Conservation (phyloP, 345 rosid species). For the Boechera retrofracta region DNA sequence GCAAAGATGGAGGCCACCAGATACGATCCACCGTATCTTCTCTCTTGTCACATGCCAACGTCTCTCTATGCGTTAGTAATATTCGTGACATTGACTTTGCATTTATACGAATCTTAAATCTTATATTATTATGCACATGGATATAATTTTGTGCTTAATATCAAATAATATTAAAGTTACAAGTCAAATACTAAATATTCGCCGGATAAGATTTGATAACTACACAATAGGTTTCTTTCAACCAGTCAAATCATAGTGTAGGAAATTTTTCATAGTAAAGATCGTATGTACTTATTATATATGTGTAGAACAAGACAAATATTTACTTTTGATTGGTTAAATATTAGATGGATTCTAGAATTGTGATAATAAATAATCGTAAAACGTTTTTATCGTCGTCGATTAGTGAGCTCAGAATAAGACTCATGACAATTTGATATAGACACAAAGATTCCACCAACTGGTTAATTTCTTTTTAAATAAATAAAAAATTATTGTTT, state of each 20-base stretch:
- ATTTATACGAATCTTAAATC: slow-evolving; percentile 30
- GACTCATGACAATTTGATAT: slow-evolving; percentile 30
- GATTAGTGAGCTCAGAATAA: slow-evolving; percentile 7
- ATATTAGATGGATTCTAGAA: slow-evolving; percentile 17
- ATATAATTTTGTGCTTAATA: slow-evolving; percentile 14
- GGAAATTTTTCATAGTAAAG: neutral
- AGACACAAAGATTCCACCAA: slow-evolving; percentile 35
- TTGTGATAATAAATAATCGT: neutral
- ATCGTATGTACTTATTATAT: slow-evolving; percentile 6
- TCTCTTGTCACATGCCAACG: slow-evolving; percentile 41
- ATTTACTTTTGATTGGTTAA: slow-evolving; percentile 19
- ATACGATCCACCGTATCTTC: slow-evolving; percentile 43
- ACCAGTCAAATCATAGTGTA: slow-evolving; percentile 29
- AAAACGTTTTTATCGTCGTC: slow-evolving; percentile 24
- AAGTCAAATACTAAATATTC: slow-evolving; percentile 39
- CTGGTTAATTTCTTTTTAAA: neutral
- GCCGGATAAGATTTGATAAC: slow-evolving; percentile 17
- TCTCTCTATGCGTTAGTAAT: slow-evolving; percentile 33
- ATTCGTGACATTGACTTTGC: slow-evolving; percentile 42
- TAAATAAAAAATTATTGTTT: neutral
- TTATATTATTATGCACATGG: slow-evolving; percentile 25
- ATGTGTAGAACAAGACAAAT: slow-evolving; percentile 32
- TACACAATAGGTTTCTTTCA: slow-evolving; percentile 20
- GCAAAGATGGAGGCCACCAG: slow-evolving; percentile 27
- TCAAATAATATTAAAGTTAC: slow-evolving; percentile 13